Base-by-base conservation (phyloP, 768 basidiomycete genomes). In the Pluteus cervinus region DNA sequence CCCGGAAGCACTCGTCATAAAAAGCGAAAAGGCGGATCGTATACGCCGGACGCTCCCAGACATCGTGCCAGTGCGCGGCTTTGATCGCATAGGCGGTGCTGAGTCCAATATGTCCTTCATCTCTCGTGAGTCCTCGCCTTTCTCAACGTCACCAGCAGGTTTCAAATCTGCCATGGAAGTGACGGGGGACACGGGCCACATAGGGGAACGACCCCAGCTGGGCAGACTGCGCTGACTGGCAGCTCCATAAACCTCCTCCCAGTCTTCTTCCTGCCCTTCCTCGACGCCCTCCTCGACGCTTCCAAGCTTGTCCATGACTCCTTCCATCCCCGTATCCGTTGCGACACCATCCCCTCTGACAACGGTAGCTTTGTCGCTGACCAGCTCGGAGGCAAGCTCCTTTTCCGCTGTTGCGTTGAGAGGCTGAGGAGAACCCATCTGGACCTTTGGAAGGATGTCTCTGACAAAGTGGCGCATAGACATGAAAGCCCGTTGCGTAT, bases 311-410 rank as follows among this genome's bases (percentile, higher is more conserved):
- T 62, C 62, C 44, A 68, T 57, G 47, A 69, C 58, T 25, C 63
- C 56, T 39, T 60, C 58, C 55, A 65, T 58, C 41, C 62, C 62
- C 18, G 57, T 24, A 60, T 62, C n/a, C 12, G 61, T 68, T 49
- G 79, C 78, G 4, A 76, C 66, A 12, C 86, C 86, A 52, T 88
- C 86, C 20, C 84, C 84, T 35, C 78, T 66, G 10, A 90, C 86
- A 25, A 87, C 67, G 15, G 74, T 75, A 3, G 79, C 65, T 7
- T 73, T 68, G 25, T 78, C 76, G 43, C 69, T 84, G 48, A 76
- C 75, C 18, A 86, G 86, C 50, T 90, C 87, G 34, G 72, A 55
- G 40, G 79, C 82, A 12, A 90, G 66, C 18, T 65, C 69, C 29
- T 63, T 68, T 56, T 86, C 81, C 4, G 75, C 75, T 16, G 66